phyloP scores from a whole-genome alignment of 495 filamentous ascomycete genomes.

The Tuber borchii region DNA sequence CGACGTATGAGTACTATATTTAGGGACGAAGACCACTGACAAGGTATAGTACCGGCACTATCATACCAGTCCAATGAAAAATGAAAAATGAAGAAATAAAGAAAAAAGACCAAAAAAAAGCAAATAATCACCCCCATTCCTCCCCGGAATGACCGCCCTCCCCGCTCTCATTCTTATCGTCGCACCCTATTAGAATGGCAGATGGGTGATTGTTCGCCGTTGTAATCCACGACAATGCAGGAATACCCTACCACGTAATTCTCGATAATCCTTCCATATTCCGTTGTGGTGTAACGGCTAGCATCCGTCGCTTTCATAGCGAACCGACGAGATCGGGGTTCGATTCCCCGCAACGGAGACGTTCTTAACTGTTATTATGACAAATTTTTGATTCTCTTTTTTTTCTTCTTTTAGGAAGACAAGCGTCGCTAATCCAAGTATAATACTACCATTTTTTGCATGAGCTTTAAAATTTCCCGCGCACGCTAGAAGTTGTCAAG shows the following conservation, averaged over 20 bases:
- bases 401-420: neutral
- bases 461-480: neutral
- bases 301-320: slow-evolving; percentile 36
- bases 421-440: neutral
- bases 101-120: neutral
- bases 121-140: neutral
- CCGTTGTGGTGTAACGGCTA: slow-evolving; percentile 40
- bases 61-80: too few relatives aligned
- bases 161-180: neutral
- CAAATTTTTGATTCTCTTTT: neutral
- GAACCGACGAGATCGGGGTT: slow-evolving; percentile 38
- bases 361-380: neutral
- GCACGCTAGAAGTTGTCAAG: neutral
- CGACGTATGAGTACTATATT: too few relatives aligned
- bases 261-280: neutral
- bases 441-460: neutral
- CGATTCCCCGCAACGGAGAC: slow-evolving; percentile 37
- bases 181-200: neutral
- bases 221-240: neutral
- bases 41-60: too few relatives aligned
- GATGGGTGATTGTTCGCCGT: neutral
- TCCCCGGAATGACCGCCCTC: too few relatives aligned
- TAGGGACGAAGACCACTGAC: too few relatives aligned
- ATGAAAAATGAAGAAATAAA: too few relatives aligned
- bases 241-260: neutral